Percentiles rank a stretch among this genome's conserved stretches.
Evolutionary conservation across 192 early-diverging fungal genomes (phyloP).

Genomic region (Coemansia sp.): DNA sequence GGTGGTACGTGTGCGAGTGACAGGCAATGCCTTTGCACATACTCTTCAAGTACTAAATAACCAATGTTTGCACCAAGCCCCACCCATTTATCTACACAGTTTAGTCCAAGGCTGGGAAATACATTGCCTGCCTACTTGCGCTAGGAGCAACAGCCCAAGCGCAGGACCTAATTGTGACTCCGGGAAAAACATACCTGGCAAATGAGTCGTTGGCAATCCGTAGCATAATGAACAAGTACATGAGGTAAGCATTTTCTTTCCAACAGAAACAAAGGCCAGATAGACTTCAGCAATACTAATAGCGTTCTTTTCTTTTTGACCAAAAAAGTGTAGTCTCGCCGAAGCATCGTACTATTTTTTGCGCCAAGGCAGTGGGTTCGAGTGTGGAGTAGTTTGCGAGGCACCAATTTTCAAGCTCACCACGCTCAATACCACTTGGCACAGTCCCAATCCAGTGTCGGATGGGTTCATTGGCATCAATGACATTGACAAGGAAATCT

Average conservation of each 20-base stretch:
- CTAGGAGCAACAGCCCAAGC: conserved; percentile 1
- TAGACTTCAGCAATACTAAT: neutral
- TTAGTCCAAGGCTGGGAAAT: neutral
- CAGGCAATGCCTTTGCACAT: neutral
- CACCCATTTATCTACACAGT: neutral
- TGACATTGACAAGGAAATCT: conserved; percentile 35
- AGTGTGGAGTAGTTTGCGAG: conserved; percentile 30
- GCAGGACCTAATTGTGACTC: conserved; percentile 39
- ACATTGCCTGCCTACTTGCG: neutral
- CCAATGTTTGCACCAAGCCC: neutral
- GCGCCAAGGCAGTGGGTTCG: conserved; percentile 37
- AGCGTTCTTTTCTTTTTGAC: neutral
- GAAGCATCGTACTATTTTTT: conserved; percentile 45
- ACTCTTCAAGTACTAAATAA: neutral
- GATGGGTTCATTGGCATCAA: conserved; percentile 48
- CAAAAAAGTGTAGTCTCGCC: conserved; percentile 27
- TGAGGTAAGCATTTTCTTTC: conserved; percentile 53
- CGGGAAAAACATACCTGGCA: conserved; percentile 41
- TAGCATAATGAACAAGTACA: conserved; percentile 45
- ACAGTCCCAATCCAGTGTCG: conserved; percentile 42
- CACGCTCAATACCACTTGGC: conserved; percentile 47
- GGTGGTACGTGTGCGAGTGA: neutral
- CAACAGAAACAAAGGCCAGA: neutral
- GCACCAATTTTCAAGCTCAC: conserved; percentile 13
- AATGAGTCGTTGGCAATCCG: conserved; percentile 32